Base-by-base conservation (phyloP, 495 filamentous ascomycete species). In the Penicillium soppii region DNA sequence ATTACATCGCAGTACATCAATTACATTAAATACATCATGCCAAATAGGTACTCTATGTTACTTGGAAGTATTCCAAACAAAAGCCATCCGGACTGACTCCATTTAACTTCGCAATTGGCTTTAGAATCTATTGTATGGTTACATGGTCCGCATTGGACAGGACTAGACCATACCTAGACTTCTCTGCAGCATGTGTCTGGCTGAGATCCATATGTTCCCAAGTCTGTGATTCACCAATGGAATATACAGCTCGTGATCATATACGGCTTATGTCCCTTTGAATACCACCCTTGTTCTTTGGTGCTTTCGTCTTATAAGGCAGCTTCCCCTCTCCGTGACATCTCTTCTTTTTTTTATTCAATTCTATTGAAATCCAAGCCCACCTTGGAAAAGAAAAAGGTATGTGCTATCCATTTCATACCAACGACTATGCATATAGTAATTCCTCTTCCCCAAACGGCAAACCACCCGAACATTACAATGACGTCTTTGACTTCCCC, bases 401-500 rank as follows among this genome's bases (percentile, higher is more conserved):
- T 38, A 36, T 25, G 21, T 9, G 25, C 10, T 29, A 15, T 21
- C 12, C 13, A 15, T 21, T 19, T 44, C 16, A 17, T 26, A 1
- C 13, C 29, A 25, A n/a, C n/a, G n/a, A n/a, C n/a, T n/a, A n/a
- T n/a, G n/a, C n/a, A n/a, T n/a, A n/a, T n/a, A n/a, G n/a, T n/a
- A n/a, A n/a, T n/a, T n/a, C 32, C 15, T 21, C 16, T 30, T 17
- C 6, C 3, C 27, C 20, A 25, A 46, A 16, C 2, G 12, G 27
- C 30, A 46, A 40, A n/a, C n/a, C n/a, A n/a, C 10, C 49, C 25
- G 41, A 43, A 57, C 36, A 29, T n/a, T n/a, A 22, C 16, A 53
- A 62, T 62, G 59, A 62, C 59, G 59, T 62, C 59, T 45, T 53
- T n/a, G n/a, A n/a, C n/a, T n/a, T n/a, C n/a, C n/a, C n/a, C n/a